Percentiles rank a stretch among this genome's conserved stretches.
Evolutionary conservation across 805 yeast genomes (phyloP).

Genomic region (Wickerhamiella allomyrinae): DNA sequence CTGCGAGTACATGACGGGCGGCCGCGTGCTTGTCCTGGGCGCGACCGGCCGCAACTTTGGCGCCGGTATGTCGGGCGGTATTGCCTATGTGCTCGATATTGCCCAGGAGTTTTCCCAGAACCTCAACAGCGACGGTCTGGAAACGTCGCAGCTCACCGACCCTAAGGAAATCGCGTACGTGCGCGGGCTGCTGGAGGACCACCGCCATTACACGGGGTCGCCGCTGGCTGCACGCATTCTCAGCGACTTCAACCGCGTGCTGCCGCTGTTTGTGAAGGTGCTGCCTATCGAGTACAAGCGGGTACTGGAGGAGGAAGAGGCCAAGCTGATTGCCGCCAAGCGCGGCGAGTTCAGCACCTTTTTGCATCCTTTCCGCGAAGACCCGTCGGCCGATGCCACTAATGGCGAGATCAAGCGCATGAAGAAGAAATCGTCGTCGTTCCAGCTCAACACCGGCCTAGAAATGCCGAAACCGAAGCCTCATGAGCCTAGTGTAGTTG

Average conservation of each 20-base stretch:
- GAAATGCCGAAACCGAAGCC: constrained; percentile 26
- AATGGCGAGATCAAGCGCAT: constrained; percentile 66
- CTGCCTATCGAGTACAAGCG: constrained; percentile 83
- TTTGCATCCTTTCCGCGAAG: constrained; percentile 56
- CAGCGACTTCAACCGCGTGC: constrained; percentile 72
- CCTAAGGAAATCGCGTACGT: constrained; percentile 89
- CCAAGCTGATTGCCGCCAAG: constrained; percentile 47
- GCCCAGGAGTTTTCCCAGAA: constrained; percentile 79
- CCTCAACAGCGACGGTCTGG: constrained; percentile 73
- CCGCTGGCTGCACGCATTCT: constrained; percentile 75
- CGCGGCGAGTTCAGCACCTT: constrained; percentile 43
- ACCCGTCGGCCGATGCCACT: constrained; percentile 73
- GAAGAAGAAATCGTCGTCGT: constrained; percentile 16
- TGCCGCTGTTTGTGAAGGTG: constrained; percentile 84
- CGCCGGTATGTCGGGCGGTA: constrained; percentile 99
- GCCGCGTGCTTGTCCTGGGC: constrained; percentile 88
- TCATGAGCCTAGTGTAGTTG: constrained; percentile 72
- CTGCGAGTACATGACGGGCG: constrained; percentile 99
- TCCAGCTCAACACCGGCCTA: constrained; percentile 8
- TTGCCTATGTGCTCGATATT: constrained; percentile 88
- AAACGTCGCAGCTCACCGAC: constrained; percentile 58
- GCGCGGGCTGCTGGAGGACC: constrained; percentile 87
- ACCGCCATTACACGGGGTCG: constrained; percentile 86
- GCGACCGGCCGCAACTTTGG: constrained; percentile 83
- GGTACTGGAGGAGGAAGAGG: constrained; percentile 68